Percentiles rank a stretch among this genome's conserved stretches.
phyloP scores from a whole-genome alignment of 176 grass and related monocot species.

The Alloteropsis semialata region DNA sequence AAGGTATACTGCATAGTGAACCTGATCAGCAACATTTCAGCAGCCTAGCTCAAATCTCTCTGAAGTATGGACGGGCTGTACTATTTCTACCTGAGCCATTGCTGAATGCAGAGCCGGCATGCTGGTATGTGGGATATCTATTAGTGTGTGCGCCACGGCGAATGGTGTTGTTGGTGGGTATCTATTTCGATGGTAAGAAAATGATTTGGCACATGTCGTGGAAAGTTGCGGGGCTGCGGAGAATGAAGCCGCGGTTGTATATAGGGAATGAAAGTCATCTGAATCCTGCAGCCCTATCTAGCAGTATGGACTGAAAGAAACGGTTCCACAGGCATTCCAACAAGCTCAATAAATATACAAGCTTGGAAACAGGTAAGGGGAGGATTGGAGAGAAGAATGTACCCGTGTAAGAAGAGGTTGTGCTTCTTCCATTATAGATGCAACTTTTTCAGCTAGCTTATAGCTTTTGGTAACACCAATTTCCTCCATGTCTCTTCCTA shows the following conservation, averaged over 20 bases:
- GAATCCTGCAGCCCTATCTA: neutral
- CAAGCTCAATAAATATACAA: neutral
- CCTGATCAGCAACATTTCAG: neutral
- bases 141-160: neutral
- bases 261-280: neutral
- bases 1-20: neutral
- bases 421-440: slow-evolving; percentile 85
- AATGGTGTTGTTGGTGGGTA: neutral
- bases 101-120: neutral
- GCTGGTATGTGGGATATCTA: neutral
- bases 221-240: neutral
- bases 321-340: neutral
- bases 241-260: neutral
- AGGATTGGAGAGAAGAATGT: neutral
- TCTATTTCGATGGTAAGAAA: neutral
- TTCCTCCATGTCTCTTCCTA: slow-evolving; percentile 93
- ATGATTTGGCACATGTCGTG: neutral
- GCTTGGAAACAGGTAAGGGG: neutral
- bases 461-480: slow-evolving; percentile 77
- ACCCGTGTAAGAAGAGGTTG: slow-evolving; percentile 91
- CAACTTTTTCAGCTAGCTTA: slow-evolving; percentile 86
- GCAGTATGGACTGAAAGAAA: neutral
- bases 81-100: neutral
- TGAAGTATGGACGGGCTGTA: neutral
- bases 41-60: neutral